These are phyloP conservation scores for Salicornia ramosissima DNA, from an alignment of 148 eudicot genomes.

Conservation along the genomic window DNA sequence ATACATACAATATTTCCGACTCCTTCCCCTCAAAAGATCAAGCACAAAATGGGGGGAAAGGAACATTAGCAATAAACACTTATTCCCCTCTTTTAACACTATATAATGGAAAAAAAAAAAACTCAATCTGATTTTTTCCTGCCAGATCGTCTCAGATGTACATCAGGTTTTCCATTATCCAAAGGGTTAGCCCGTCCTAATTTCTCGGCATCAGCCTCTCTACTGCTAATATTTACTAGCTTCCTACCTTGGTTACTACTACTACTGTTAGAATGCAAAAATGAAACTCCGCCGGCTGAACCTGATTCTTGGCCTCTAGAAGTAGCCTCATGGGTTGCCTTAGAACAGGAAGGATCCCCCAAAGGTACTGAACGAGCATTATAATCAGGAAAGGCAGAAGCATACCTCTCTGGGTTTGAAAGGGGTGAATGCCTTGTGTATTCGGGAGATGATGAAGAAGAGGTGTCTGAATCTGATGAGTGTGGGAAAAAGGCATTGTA, in stretches of 20 bases:
- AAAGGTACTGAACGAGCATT: conserved; percentile 8
- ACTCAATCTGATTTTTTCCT: conserved; percentile 22
- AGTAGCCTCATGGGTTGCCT: not conserved
- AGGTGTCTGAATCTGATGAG: conserved; percentile 45
- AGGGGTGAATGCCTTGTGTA: conserved; percentile 42
- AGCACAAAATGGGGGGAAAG: conserved; percentile 15
- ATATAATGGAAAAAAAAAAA: conserved; percentile 18
- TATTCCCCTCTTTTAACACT: conserved; percentile 17
- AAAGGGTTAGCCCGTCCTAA: conserved; percentile 37
- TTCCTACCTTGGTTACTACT: conserved; percentile 34
- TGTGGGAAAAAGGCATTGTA: conserved; percentile 25
- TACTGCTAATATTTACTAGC: conserved; percentile 38
- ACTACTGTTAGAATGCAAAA: conserved; percentile 42
- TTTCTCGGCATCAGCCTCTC: conserved; percentile 35
- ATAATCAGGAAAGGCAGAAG: conserved; percentile 29
- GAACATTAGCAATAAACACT: conserved; percentile 3
- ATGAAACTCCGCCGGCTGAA: conserved; percentile 23
- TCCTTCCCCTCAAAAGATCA: conserved; percentile 20
- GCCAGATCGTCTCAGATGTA: conserved; percentile 32
- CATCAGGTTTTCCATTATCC: conserved; percentile 32
- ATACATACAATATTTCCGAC: conserved; percentile 28
- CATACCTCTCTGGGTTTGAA: conserved; percentile 39
- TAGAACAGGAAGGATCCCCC: conserved; percentile 2
- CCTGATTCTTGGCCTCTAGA: conserved; percentile 12
- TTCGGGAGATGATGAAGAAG: conserved; percentile 46